Base-by-base conservation (phyloP, 139 green algal genomes). In the Haematococcus lacustris region DNA sequence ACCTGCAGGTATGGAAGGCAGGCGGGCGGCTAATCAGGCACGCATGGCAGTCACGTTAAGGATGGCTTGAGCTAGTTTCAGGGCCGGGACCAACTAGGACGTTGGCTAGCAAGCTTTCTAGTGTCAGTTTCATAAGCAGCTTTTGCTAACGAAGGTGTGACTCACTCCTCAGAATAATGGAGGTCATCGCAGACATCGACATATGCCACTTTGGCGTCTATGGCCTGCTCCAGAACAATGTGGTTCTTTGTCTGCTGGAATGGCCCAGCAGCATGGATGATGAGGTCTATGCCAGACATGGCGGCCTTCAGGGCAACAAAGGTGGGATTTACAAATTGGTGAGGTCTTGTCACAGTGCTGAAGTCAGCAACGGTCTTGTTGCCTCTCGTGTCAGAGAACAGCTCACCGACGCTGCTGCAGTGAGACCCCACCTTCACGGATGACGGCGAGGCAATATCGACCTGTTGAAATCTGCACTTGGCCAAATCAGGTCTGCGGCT, bases 141-240 rank as follows among this genome's bases (percentile, higher is more conserved):
- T n/a, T n/a, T n/a, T n/a, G n/a, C n/a, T n/a, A n/a, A n/a, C n/a
- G n/a, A n/a, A n/a, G n/a, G n/a, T n/a, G n/a, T n/a, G n/a, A 75
- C 75, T 23, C 66, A 91, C 84, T 71, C 60, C 53, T 88, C 76
- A 25, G 86, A 84, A 76, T 92, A 94, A 2, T 82, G 77, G 32
- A 85, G 78, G 78, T 98, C 95, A 72, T 99, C 95, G 60, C 91
- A 98, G 3, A 99, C 91, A 75, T 99, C 95, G 43, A 99, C 79
- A 77, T 99, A 99, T 0, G 90, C 82, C 28, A 83, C 89, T 0
- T 80, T 77, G 1, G 71, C 74, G 0, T 80, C 81, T 0, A 98
- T 91, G n/a, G 84, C 83, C 25, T 92, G 88, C 63, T 97, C 88
- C 43, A 98, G 78, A 3, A 93, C 88, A 3, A 61, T 74, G 74